Base-by-base conservation (phyloP, 176 grass and related monocot genomes). In the Avena atlantica region DNA sequence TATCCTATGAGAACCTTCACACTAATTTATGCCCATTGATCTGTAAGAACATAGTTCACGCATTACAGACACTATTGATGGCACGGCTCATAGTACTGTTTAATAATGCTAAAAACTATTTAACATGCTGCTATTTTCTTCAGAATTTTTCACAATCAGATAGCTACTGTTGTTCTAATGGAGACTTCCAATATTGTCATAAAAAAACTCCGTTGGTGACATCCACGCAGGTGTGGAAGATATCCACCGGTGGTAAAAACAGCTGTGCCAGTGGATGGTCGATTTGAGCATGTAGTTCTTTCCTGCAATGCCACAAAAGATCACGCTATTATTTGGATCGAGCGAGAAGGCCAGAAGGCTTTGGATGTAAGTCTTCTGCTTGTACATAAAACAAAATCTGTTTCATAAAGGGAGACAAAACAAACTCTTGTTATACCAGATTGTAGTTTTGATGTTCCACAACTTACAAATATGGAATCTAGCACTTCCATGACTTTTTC, bases 241-340 rank as follows among this genome's bases (percentile, higher is more conserved):
- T 90, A 89, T 63, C 96, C 96, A 76, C 96, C 96, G 15, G 86
- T 98, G 29, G 90, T 98, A 51, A 94, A 93, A 91, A 95, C 96
- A 86, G 96, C 96, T 67, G 96, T 95, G 36, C 96, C 96, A 0
- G 96, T 98, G 15, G 93, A 98, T 84, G 96, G 96, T 83, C 89
- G 96, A 90, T 95, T 98, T 27, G 96, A 98, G 81, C 93, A 95
- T 53, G 92, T 98, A 37, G 88, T 98, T 62, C 93, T 98, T 90
- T 98, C 96, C 44, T 98, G 96, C 84, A 98, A 98, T 9, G 96
- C 96, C 63, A 98, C 93, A 44, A 83, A 74, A 61, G 96, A 98
- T 36, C 96, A 98, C 86, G 93, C 87, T 65, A 92, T 98, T 60
- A 75, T 98, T 85, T 94, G 91, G 88, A 95, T 98, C 12, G 88